Evolutionary conservation across 495 filamentous ascomycete genomes (phyloP).

Genomic region (Penicillium crystallinum): DNA sequence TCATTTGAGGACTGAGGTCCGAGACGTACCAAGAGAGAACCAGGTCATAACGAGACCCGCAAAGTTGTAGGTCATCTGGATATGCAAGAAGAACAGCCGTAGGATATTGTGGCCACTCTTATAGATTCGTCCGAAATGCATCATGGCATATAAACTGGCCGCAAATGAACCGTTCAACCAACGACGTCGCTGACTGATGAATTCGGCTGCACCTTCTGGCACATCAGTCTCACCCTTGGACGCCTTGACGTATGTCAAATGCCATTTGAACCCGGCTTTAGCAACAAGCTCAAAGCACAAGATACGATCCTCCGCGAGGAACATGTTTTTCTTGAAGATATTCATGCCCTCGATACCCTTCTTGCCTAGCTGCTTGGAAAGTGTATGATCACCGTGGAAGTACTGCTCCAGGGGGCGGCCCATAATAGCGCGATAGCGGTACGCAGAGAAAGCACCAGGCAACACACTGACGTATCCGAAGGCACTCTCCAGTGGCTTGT

Average conservation of each 20-base stretch:
- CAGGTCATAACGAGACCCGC: conserved; percentile 84
- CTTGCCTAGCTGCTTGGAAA: conserved; percentile 87
- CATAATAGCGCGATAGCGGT: conserved; percentile 96
- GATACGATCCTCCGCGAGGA: conserved; percentile 99
- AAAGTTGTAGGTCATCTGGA: conserved; percentile 92
- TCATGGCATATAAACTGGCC: conserved; percentile 90
- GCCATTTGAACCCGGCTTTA: conserved; percentile 97
- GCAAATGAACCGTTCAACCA: conserved; percentile 99
- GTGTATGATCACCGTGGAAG: conserved; percentile 97
- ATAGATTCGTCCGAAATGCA: conserved; percentile 98
- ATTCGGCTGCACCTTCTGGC: conserved; percentile 90
- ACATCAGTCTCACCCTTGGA: conserved; percentile 99
- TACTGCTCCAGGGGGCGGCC: conserved; percentile 95
- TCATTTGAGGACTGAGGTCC: not conserved
- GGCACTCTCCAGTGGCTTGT: conserved; percentile 94
- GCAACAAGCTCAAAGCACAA: conserved; percentile 97
- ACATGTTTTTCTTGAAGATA: conserved; percentile 99
- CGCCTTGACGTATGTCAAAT: conserved; percentile 94
- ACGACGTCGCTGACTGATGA: conserved; percentile 91
- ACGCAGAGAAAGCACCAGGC: conserved; percentile 96
- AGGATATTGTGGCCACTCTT: conserved; percentile 92
- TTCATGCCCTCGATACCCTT: conserved; percentile 99
- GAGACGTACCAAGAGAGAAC: conserved; percentile 77
- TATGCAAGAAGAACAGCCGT: conserved; percentile 93
- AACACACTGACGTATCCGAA: conserved; percentile 97